phyloP scores from a whole-genome alignment of 2,329 filamentous ascomycete species.

The Eutypa lata region DNA sequence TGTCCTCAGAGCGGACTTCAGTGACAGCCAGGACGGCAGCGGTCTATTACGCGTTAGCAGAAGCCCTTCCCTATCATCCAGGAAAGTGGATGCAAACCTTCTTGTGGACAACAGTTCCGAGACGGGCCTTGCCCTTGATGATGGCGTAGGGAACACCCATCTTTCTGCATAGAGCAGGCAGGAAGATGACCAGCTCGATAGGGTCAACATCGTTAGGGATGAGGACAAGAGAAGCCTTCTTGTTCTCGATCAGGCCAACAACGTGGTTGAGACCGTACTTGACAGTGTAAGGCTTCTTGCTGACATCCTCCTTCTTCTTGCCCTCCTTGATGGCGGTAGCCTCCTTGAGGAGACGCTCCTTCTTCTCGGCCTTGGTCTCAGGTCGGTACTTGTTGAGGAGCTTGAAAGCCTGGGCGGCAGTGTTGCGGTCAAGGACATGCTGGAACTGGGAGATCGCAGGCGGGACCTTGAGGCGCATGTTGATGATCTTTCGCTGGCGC shows the following conservation, averaged over 20 bases:
- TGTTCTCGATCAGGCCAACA: constrained; percentile 95
- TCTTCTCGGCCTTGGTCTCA: constrained; percentile 99
- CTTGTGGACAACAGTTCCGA: constrained; percentile 99
- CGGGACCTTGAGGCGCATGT: constrained; percentile 97
- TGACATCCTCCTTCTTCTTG: constrained; percentile 99
- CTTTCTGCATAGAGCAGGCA: constrained; percentile 98
- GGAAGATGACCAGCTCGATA: constrained; percentile 98
- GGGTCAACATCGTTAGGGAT: constrained; percentile 99
- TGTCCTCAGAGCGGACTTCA: constrained; percentile 97
- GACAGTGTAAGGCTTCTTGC: constrained; percentile 99
- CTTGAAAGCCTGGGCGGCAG: constrained; percentile 96
- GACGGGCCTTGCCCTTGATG: constrained; percentile 98
- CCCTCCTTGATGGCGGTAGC: constrained; percentile 96
- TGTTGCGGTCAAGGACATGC: constrained; percentile 94
- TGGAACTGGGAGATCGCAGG: constrained; percentile 97
- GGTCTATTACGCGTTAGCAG: constrained; percentile 62
- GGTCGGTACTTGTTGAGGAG: constrained; percentile 99
- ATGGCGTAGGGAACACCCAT: constrained; percentile 99
- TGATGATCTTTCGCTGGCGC: constrained; percentile 91
- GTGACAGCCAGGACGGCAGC: constrained; percentile 93
- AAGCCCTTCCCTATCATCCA: background rate
- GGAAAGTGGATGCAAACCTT: constrained; percentile 59
- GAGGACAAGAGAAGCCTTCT: constrained; percentile 97
- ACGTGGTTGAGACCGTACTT: constrained; percentile 99
- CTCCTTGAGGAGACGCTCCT: constrained; percentile 98